Percentiles rank a stretch among this genome's conserved stretches.
These are phyloP conservation scores for Penicillium chermesinum DNA, from an alignment of 495 filamentous ascomycete genomes.

Conservation along the genomic window DNA sequence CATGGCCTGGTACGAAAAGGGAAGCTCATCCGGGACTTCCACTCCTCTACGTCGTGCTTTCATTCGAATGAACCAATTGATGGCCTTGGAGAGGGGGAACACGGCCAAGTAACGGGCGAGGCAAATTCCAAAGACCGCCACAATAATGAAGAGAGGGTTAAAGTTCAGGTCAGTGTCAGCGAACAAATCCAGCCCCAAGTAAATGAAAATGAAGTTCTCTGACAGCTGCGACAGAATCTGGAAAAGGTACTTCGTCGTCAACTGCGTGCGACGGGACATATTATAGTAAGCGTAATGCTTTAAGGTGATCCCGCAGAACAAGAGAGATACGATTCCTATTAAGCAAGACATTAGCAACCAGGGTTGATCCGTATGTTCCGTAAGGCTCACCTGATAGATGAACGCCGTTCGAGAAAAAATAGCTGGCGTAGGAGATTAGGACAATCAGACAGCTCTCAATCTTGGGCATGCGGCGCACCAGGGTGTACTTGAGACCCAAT, in stretches of 20 bases:
- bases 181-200: constrained; percentile 89
- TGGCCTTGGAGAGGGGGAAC: constrained; percentile 81
- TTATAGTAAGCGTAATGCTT: constrained; percentile 99
- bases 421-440: constrained; percentile 89
- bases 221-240: constrained; percentile 90
- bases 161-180: constrained; percentile 82
- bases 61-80: constrained; percentile 93
- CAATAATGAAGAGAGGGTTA: constrained; percentile 92
- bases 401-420: constrained; percentile 93
- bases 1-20: constrained; percentile 92
- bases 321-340: constrained; percentile 87
- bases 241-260: constrained; percentile 98
- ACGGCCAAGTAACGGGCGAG: constrained; percentile 87
- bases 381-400: constrained; percentile 78
- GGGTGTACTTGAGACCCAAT: constrained; percentile 85
- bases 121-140: constrained; percentile 87
- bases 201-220: constrained; percentile 99
- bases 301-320: constrained; percentile 96
- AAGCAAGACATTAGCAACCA: constrained; percentile 1
- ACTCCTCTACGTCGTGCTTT: constrained; percentile 72
- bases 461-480: constrained; percentile 84
- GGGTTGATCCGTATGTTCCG: not conserved
- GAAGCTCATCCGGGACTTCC: constrained; percentile 83
- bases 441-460: constrained; percentile 95
- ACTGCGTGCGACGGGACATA: constrained; percentile 95